Base-by-base conservation (phyloP, 2,329 filamentous ascomycete genomes). In the Fusarium napiforme region DNA sequence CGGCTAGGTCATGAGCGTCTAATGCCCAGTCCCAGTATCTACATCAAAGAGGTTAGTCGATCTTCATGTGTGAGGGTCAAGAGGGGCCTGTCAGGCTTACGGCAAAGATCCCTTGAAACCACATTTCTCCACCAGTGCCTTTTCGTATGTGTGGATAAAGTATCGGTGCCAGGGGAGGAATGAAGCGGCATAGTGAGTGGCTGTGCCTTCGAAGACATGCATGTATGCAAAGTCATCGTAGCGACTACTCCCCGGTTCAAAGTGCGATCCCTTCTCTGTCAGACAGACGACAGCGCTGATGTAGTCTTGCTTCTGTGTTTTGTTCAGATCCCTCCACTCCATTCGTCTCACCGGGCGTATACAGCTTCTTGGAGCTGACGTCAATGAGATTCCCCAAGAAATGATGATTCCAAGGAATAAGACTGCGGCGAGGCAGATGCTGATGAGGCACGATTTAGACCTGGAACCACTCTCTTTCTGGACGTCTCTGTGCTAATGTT, bases 391-490 rank as follows among this genome's bases (percentile, higher is more conserved):
- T 5, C 18, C 12, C 49, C 32, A 21, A 2, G 18, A 36, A 21
- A 52, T 26, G 12, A 36, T 11, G 9, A 26, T 19, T 4, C 32
- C 49, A 6, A 36, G 2, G n/a, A 37, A 15, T 11, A 26, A 26
- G 18, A 36, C 9, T 16, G 18, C 5, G 1, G n/a, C 12, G 15
- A 52, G 6, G 18, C 32, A 26, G n/a, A 21, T 26, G 3, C 18
- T 21, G n/a, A 52, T 52, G 18, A 26, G 9, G 21, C 23, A 21
- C 7, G 30, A 26, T 2, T 10, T 52, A 6, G 3, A 10, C 6
- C 23, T 21, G 7, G 3, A 2, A 8, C 18, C 2, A 0, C 9
- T 52, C 11, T 26, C 3, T 2, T 26, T 21, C 11, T 37, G 12
- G 4, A 6, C 7, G 2, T 21, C 12, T 11, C 49, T 52, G n/a